Percentiles rank a stretch among this genome's conserved stretches.
Evolutionary conservation across 176 grass and related monocot genomes (phyloP).

Genomic region (Pharus latifolius): DNA sequence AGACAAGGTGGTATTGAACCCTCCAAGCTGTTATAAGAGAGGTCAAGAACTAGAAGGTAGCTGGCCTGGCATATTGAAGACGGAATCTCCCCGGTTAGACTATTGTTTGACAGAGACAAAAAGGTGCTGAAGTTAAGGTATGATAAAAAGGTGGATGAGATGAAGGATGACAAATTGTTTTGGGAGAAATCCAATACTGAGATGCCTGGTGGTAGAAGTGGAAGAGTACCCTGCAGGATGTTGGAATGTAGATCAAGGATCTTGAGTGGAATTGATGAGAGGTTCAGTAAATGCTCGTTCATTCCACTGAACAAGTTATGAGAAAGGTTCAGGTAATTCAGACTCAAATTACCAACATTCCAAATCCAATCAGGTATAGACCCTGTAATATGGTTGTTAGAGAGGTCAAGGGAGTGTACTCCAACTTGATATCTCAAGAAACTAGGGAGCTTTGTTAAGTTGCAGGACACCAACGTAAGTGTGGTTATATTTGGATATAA

Average conservation of each 20-base stretch:
- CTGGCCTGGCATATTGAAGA: conserved; percentile 27
- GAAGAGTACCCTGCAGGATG: conserved; percentile 31
- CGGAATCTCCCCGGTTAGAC: conserved; percentile 20
- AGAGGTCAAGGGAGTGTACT: conserved; percentile 29
- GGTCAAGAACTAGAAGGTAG: conserved; percentile 41
- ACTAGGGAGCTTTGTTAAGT: conserved; percentile 30
- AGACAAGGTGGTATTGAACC: conserved; percentile 26
- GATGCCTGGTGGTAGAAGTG: conserved; percentile 21
- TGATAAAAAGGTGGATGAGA: conserved; percentile 11
- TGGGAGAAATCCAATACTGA: conserved; percentile 31
- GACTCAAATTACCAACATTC: background rate
- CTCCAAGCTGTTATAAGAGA: conserved; percentile 37
- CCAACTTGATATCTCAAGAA: conserved; percentile 22
- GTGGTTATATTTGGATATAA: conserved; percentile 3
- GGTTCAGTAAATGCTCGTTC: too few species aligned
- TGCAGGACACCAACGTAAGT: conserved; percentile 40
- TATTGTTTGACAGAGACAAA: conserved; percentile 42
- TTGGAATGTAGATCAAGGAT: conserved; percentile 42
- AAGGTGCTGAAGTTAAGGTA: background rate
- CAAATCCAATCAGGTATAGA: conserved; percentile 43
- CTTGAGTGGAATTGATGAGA: too few species aligned
- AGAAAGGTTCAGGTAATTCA: conserved; percentile 40
- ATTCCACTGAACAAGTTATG: conserved; percentile 22
- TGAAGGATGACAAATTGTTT: conserved; percentile 21
- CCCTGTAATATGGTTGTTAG: conserved; percentile 40